Percentiles rank a stretch among this genome's conserved stretches.
These are phyloP conservation scores for Tremella yokohamensis DNA, from an alignment of 768 basidiomycete genomes.

Conservation along the genomic window DNA sequence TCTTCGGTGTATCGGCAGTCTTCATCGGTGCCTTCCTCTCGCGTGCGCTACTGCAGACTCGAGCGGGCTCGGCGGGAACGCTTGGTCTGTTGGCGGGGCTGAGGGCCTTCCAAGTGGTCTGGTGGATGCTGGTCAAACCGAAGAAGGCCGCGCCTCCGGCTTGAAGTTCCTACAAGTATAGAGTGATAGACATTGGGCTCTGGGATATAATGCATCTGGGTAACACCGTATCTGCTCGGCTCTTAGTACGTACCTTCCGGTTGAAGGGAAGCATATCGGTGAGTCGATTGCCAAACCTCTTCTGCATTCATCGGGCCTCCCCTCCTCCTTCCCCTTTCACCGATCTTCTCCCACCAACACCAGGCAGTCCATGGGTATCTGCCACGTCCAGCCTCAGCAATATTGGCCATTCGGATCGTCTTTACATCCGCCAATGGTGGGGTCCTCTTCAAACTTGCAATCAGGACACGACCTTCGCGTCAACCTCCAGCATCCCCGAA, in stretches of 20 bases:
- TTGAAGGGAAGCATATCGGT: too few species aligned
- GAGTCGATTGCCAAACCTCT: too few species aligned
- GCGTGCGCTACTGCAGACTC: constrained; percentile 34
- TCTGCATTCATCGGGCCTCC: too few species aligned
- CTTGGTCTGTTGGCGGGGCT: constrained; percentile 43
- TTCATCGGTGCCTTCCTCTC: constrained; percentile 69
- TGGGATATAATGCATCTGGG: too few species aligned
- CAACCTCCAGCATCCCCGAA: neutral
- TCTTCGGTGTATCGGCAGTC: constrained; percentile 60
- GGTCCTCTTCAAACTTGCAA: neutral
- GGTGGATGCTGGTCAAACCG: constrained; percentile 24
- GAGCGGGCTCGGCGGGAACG: constrained; percentile 35
- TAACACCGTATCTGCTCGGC: too few species aligned
- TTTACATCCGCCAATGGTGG: neutral
- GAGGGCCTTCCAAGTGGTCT: constrained; percentile 31
- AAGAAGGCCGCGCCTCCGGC: neutral
- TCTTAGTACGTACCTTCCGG: too few species aligned
- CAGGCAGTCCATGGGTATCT: too few species aligned
- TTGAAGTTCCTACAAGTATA: too few species aligned
- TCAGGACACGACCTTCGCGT: neutral
- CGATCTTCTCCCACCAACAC: too few species aligned
- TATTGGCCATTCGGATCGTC: neutral
- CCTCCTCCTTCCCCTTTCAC: too few species aligned
- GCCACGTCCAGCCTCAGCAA: neutral
- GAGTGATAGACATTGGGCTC: too few species aligned